Conservation (phyloP, 768 basidiomycete species). For the Tylopilus balloui region DNA sequence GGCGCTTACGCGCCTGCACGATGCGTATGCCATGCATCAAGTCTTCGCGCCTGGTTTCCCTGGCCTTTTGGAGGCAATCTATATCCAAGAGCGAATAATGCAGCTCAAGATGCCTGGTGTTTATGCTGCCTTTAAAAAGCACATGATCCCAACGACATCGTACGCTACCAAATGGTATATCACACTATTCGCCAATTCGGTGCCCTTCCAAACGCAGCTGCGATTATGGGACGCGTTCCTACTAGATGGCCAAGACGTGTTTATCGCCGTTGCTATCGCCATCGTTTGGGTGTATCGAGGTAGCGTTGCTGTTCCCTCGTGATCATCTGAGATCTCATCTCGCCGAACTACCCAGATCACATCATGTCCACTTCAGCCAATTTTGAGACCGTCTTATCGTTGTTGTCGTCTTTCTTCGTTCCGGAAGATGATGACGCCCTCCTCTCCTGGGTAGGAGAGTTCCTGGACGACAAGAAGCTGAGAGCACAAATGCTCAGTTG, state of each 20-base stretch:
- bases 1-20: slow-evolving; percentile 82
- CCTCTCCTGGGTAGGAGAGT: slow-evolving; percentile 72
- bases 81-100: slow-evolving; percentile 88
- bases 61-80: slow-evolving; percentile 92
- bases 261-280: slow-evolving; percentile 78
- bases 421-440: slow-evolving; percentile 85
- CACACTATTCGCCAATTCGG: slow-evolving; percentile 91
- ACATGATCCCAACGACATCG: slow-evolving; percentile 88
- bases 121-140: slow-evolving; percentile 77
- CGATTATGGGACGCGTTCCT: slow-evolving; percentile 94
- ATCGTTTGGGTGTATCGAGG: slow-evolving; percentile 91
- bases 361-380: slow-evolving; percentile 73
- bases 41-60: slow-evolving; percentile 95
- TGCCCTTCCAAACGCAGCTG: slow-evolving; percentile 93
- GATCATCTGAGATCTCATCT: slow-evolving; percentile 3
- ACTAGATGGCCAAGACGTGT: slow-evolving; percentile 85
- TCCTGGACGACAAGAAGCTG: slow-evolving; percentile 59
- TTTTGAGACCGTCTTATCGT: slow-evolving; percentile 89
- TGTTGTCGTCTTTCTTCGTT: slow-evolving; percentile 92
- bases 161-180: slow-evolving; percentile 99
- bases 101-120: slow-evolving; percentile 88
- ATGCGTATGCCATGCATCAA: slow-evolving; percentile 79
- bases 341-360: slow-evolving; percentile 51
- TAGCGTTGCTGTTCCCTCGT: slow-evolving; percentile 32
- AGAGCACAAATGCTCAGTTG: slow-evolving; percentile 66